Conservation (phyloP, 257 asterid genomes). For the Leonotis leonurus region DNA sequence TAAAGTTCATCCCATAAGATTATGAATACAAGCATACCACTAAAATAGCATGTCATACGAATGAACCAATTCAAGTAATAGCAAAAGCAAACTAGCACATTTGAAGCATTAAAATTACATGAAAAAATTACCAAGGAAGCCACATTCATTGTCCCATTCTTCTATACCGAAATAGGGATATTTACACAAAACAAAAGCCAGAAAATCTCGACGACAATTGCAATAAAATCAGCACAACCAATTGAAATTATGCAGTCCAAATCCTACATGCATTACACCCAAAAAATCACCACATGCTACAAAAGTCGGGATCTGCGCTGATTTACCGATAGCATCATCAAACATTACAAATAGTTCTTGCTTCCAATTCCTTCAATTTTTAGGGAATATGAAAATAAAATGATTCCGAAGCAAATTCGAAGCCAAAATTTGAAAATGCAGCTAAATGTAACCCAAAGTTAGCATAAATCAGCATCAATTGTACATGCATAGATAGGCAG, state of each 20-base stretch:
- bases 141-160: background rate
- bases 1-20: background rate
- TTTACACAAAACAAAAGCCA: background rate
- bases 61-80: background rate
- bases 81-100: background rate
- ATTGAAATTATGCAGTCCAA: background rate
- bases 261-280: conserved; percentile 13
- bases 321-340: conserved; percentile 1
- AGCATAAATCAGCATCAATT: background rate
- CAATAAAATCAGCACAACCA: background rate
- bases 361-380: background rate
- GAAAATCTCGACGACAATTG: background rate
- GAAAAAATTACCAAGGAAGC: background rate
- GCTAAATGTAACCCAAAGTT: background rate
- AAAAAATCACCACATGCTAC: background rate
- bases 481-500: background rate
- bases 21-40: background rate
- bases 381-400: background rate
- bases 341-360: background rate
- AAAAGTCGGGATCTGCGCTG: conserved; percentile 23
- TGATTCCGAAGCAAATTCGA: background rate
- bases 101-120: background rate
- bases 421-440: background rate
- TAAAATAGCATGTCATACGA: background rate
- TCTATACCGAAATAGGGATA: background rate